Evolutionary conservation across 2,329 filamentous ascomycete genomes (phyloP).

Genomic region (Penicillium sp.): DNA sequence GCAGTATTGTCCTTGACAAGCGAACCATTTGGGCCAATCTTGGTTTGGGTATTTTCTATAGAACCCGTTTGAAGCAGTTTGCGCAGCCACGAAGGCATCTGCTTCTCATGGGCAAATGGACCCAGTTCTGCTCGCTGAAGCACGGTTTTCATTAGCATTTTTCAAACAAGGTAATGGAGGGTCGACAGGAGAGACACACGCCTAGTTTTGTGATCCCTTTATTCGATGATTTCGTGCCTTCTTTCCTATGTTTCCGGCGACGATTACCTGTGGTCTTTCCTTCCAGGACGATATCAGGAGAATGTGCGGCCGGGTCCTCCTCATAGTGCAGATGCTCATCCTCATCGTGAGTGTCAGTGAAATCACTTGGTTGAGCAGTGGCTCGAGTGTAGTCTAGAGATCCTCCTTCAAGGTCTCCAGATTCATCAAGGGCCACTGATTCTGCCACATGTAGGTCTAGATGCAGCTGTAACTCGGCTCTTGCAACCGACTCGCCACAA

Average conservation of each 20-base stretch:
- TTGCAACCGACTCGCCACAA: constrained; percentile 57
- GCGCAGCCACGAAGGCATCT: constrained; percentile 69
- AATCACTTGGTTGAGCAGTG: neutral
- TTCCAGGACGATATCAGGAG: constrained; percentile 1
- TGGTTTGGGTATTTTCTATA: constrained; percentile 53
- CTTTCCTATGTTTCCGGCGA: constrained; percentile 1
- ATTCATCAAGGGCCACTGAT: constrained; percentile 40
- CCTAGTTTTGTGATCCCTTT: constrained; percentile 27
- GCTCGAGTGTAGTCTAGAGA: neutral
- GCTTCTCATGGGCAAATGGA: constrained; percentile 66
- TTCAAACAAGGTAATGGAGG: neutral
- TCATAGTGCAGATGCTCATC: neutral
- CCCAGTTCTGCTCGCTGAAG: constrained; percentile 60
- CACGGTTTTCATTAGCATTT: constrained; percentile 17
- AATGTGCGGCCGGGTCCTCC: neutral
- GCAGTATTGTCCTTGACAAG: constrained; percentile 39
- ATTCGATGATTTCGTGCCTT: constrained; percentile 6
- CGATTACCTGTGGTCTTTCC: constrained; percentile 1
- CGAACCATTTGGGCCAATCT: constrained; percentile 42
- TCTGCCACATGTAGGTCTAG: constrained; percentile 57
- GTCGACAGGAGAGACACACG: constrained; percentile 18
- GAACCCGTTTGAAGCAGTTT: constrained; percentile 59
- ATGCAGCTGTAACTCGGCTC: constrained; percentile 55
- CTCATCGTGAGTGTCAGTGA: neutral
- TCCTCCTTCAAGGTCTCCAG: constrained; percentile 10